These are phyloP conservation scores for Ceriops zippeliana DNA, from an alignment of 345 rosid species.

Conservation along the genomic window DNA sequence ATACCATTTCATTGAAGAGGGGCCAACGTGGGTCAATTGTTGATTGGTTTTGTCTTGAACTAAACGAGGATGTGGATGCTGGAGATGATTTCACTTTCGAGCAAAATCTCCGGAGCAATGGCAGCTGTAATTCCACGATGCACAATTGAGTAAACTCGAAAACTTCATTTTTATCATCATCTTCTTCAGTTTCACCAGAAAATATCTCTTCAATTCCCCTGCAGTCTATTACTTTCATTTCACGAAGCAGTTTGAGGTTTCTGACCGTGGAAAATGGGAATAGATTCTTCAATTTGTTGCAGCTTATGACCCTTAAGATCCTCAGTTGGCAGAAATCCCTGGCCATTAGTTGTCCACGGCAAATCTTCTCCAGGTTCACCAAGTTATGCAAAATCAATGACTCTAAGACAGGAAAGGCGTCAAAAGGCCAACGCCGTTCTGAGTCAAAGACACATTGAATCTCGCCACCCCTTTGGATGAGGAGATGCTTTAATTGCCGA, in stretches of 20 bases:
- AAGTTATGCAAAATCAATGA: constrained; percentile 13
- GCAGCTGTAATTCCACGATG: neutral
- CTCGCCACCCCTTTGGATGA: neutral
- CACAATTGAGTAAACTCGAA: constrained; percentile 5
- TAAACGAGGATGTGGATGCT: too few relatives aligned
- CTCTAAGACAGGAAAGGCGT: constrained; percentile 19
- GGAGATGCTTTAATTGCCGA: neutral
- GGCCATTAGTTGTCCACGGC: neutral
- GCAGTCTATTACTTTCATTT: constrained; percentile 18
- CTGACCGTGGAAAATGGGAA: constrained; percentile 17
- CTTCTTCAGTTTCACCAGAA: neutral
- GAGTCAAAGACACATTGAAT: neutral
- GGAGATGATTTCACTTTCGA: too few relatives aligned
- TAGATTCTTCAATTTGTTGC: constrained; percentile 18
- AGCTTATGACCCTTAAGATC: constrained; percentile 9
- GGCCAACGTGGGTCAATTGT: too few relatives aligned
- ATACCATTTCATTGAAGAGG: too few relatives aligned
- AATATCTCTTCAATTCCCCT: constrained; percentile 17
- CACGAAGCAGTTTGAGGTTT: constrained; percentile 14
- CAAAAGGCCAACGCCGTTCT: too few relatives aligned
- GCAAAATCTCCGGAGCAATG: too few relatives aligned
- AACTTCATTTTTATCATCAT: neutral
- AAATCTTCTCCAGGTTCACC: constrained; percentile 24
- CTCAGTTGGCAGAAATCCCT: constrained; percentile 13
- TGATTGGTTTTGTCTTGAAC: too few relatives aligned